Percentiles rank a stretch among this genome's conserved stretches.
Conservation (phyloP, 176 grass and related monocot genomes). For the Phyllostachys edulis region DNA sequence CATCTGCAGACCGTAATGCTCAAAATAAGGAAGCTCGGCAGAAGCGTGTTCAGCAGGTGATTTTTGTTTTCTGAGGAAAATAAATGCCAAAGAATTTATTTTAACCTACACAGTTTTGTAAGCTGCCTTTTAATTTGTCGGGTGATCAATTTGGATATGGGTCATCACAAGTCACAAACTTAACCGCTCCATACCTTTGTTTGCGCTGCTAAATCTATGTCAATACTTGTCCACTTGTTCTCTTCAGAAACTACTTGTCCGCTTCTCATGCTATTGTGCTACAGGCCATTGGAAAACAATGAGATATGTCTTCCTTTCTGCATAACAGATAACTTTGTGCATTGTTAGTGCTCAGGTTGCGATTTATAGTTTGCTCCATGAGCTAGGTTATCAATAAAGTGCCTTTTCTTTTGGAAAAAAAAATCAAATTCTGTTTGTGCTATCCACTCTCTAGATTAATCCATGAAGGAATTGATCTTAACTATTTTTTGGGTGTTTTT, state of each 20-base stretch:
- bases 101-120: not conserved
- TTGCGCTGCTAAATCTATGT: slow-evolving; percentile 7
- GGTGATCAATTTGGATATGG: not conserved
- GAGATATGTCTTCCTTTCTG: slow-evolving; percentile 7
- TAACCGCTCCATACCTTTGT: no score
- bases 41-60: slow-evolving; percentile 56
- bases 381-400: not conserved
- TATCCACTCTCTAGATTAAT: slow-evolving; percentile 9
- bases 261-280: slow-evolving; percentile 4
- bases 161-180: not conserved
- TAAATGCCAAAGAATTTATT: not conserved
- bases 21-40: slow-evolving; percentile 74
- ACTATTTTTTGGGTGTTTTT: slow-evolving; percentile 15
- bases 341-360: not conserved
- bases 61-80: not conserved
- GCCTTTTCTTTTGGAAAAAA: not conserved
- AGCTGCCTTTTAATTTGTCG: not conserved
- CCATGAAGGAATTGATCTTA: not conserved
- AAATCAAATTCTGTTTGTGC: not conserved
- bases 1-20: slow-evolving; percentile 51
- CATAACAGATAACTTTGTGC: not conserved
- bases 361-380: slow-evolving; percentile 18
- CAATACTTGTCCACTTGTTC: not conserved
- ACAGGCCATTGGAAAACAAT: not conserved
- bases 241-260: not conserved